These are phyloP conservation scores for Chimonanthus praecox DNA, from an alignment of 164 flowering plant species.

Conservation along the genomic window DNA sequence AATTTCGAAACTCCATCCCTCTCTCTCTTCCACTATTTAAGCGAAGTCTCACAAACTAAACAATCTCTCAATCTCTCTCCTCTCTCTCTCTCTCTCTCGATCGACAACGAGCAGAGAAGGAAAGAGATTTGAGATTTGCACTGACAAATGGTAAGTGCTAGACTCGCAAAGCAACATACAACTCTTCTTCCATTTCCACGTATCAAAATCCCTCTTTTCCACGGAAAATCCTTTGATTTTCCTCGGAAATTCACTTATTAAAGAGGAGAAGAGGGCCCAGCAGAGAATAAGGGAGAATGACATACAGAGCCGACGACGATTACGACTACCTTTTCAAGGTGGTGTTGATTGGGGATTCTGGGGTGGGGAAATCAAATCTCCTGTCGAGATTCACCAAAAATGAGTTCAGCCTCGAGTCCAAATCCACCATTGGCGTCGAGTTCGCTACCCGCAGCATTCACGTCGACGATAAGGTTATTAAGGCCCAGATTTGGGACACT, in stretches of 20 bases:
- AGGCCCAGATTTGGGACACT: constrained; percentile 81
- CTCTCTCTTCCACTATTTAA: background rate
- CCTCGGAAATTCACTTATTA: background rate
- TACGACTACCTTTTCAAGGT: constrained; percentile 74
- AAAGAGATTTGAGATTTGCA: background rate
- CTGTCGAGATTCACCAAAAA: constrained; percentile 50
- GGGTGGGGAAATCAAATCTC: constrained; percentile 62
- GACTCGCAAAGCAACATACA: background rate
- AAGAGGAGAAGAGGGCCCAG: constrained; percentile 1
- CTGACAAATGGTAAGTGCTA: background rate
- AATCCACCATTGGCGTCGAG: constrained; percentile 69
- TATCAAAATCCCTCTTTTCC: background rate
- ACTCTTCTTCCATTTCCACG: background rate
- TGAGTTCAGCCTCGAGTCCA: constrained; percentile 64
- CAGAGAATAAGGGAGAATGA: constrained; percentile 14
- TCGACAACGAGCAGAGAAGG: background rate
- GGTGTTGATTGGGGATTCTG: constrained; percentile 67
- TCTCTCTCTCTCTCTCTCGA: background rate
- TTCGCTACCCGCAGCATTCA: constrained; percentile 65
- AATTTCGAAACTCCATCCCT: background rate
- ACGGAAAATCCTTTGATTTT: background rate
- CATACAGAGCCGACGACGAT: constrained; percentile 62
- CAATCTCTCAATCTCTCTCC: background rate
- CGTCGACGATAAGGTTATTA: constrained; percentile 64
- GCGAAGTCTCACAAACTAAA: background rate